phyloP scores from a whole-genome alignment of 352 stramenopile genomes.

The Pelagophyceae sp. region DNA sequence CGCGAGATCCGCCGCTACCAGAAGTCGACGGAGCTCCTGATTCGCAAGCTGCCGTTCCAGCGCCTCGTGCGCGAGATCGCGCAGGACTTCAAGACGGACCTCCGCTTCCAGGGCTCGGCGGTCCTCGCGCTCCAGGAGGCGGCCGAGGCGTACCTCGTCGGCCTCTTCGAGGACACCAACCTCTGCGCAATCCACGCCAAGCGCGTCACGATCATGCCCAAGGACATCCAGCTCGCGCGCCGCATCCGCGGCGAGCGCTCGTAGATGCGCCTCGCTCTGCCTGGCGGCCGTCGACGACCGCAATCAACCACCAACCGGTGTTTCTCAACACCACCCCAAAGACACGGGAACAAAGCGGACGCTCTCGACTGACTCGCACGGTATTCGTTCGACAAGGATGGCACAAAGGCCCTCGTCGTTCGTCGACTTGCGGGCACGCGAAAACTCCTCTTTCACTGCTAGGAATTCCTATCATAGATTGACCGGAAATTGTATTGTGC shows the following conservation, averaged over 20 bases:
- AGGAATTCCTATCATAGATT: too few species aligned
- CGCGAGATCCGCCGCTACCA: slow-evolving; percentile 65
- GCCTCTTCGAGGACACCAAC: slow-evolving; percentile 89
- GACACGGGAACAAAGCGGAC: too few species aligned
- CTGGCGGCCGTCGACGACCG: too few species aligned
- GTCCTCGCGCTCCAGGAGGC: slow-evolving; percentile 79
- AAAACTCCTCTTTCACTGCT: too few species aligned
- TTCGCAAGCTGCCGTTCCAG: slow-evolving; percentile 62
- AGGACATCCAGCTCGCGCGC: slow-evolving; percentile 86
- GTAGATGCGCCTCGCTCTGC: too few species aligned
- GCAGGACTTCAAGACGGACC: slow-evolving; percentile 79
- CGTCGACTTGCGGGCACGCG: too few species aligned
- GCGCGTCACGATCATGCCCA: slow-evolving; percentile 91
- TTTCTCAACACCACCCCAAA: too few species aligned
- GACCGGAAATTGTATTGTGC: too few species aligned
- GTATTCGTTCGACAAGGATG: too few species aligned
- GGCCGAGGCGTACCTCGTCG: slow-evolving; percentile 81
- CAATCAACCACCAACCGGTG: too few species aligned
- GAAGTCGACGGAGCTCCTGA: slow-evolving; percentile 63
- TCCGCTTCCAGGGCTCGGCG: slow-evolving; percentile 75
- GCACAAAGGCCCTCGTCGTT: too few species aligned
- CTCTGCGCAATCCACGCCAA: slow-evolving; percentile 88
- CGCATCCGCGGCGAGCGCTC: slow-evolving; percentile 72
- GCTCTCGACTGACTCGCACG: too few species aligned
- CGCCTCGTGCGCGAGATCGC: slow-evolving; percentile 63